Base-by-base conservation (phyloP, 176 grass and related monocot species). In the Luzula sylvatica region DNA sequence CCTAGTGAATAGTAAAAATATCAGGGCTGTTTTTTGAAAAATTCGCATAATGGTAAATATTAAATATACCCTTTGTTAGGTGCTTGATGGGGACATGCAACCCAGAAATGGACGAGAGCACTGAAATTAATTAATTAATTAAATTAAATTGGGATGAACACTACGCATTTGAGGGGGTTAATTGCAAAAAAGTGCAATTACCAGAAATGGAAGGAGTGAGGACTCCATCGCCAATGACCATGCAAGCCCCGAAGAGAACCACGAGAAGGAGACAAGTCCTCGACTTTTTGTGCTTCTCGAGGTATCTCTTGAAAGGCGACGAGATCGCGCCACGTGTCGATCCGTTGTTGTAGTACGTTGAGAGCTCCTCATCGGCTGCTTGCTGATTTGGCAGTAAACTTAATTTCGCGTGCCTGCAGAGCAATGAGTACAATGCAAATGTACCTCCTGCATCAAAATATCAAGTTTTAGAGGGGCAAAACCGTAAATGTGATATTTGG, bases 311-410 rank as follows among this genome's bases (percentile, higher is more conserved):
- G 40, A 90, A 55, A 32, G 81, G 79, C 61, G 81, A 80, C 15
- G 78, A 74, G 28, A 78, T 86, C 57, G 52, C 48, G 63, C 56
- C 50, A 11, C 28, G 68, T 55, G 46, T 32, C 51, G 22, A 26
- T 22, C 83, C 80, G 11, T 55, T 53, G 52, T 68, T 70, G 50
- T 98, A 87, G 58, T 98, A 90, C 53, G 85, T 77, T 4, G 92
- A 87, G 29, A 98, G 75, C 46, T 98, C 92, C 65, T 98, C 92
- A 69, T 98, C 92, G 0, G 81, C 92, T 52, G 92, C 78, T 74
- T 98, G 92, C 66, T 98, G 92, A 63, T 98, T 98, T 23, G 92
- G 85, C 56, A 98, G 75, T 42, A 98, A 67, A 46, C 92, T 90
- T 50, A 98, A 66, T 29, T 87, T 98, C 60, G 85, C 78, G 74